phyloP scores from a whole-genome alignment of 2,329 filamentous ascomycete species.

The Dothidotthia symphoricarpi region DNA sequence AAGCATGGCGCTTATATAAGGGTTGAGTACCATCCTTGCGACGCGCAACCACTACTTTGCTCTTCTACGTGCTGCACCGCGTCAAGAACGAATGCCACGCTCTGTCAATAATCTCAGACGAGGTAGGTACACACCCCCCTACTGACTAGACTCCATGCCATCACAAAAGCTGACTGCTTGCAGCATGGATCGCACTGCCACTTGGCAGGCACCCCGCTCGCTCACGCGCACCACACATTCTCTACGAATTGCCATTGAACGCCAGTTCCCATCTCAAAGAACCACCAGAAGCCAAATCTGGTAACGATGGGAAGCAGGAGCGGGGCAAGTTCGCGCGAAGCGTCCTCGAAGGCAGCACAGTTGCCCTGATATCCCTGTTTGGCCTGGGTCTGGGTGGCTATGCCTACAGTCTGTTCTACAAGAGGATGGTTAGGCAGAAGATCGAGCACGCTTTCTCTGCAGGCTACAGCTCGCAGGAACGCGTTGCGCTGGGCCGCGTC shows the following conservation, averaged over 20 bases:
- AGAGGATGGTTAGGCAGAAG: slow-evolving; percentile 29
- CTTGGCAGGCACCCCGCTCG: slow-evolving; percentile 21
- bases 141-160: too few species aligned
- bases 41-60: neutral
- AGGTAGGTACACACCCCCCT: slow-evolving; percentile 11
- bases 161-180: slow-evolving; percentile 5
- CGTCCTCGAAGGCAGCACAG: slow-evolving; percentile 37
- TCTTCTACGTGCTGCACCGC: slow-evolving; percentile 1
- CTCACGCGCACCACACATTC: slow-evolving; percentile 12
- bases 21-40: slow-evolving; percentile 5
- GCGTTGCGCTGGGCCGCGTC: slow-evolving; percentile 31
- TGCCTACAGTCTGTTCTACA: slow-evolving; percentile 37
- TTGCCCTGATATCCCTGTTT: slow-evolving; percentile 36
- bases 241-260: slow-evolving; percentile 10
- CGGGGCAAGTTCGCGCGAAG: slow-evolving; percentile 32
- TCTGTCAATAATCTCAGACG: slow-evolving; percentile 15
- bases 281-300: neutral
- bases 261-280: neutral
- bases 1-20: slow-evolving; percentile 19
- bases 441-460: slow-evolving; percentile 37
- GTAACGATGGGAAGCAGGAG: slow-evolving; percentile 14
- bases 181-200: slow-evolving; percentile 34
- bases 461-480: slow-evolving; percentile 38
- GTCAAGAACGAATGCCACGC: slow-evolving; percentile 27
- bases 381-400: slow-evolving; percentile 37